Base-by-base conservation (phyloP, 2,329 filamentous ascomycete genomes). In the Ophiostoma sp. region DNA sequence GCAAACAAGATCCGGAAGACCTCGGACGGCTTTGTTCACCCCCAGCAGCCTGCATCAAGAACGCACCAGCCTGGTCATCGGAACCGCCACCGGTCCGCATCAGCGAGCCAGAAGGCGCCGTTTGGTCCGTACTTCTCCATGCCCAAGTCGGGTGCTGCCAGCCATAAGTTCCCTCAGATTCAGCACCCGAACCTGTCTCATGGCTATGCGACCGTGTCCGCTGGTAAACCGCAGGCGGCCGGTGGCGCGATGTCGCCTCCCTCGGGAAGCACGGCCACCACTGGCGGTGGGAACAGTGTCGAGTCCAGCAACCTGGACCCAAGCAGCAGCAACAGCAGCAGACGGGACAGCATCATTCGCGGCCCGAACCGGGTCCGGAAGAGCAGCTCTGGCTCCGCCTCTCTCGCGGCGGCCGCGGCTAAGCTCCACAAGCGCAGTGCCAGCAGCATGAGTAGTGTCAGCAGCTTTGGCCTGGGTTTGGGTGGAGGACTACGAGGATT, bases 1-100 rank as follows among this genome's bases (percentile, higher is more conserved):
- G 74, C 80, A 45, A 88, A 88, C 78, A 88, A 89, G 76, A 86
- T 86, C 1, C 80, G 82, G 74, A 82, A 82, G 71, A 79, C 83
- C 1, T 75, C 80, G 0, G 78, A 79, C 25, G 70, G 78, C 63
- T 73, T 77, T 11, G 69, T 72, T 11, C 73, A 72, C 7, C 77
- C n/a, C 69, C 72, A 73, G 28, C 75, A 71, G 6, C 73, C 75
- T 0, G 61, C 74, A 6, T 71, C 71, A 9, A 73, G 72, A 36
- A 52, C 45, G 9, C 70, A 73, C 31, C 57, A 68, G 8, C 64
- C 57, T 19, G 57, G 73, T 1, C 61, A 70, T 48, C 73, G 75
- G 8, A 73, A 74, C 45, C 73, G 68, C 28, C 75, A 75, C 22
- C 71, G 48, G 19, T 63, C 76, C 74, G 33, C 73, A 76, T 68